Conservation (phyloP, 2,329 filamentous ascomycete genomes). For the Colletotrichum sansevieriae region DNA sequence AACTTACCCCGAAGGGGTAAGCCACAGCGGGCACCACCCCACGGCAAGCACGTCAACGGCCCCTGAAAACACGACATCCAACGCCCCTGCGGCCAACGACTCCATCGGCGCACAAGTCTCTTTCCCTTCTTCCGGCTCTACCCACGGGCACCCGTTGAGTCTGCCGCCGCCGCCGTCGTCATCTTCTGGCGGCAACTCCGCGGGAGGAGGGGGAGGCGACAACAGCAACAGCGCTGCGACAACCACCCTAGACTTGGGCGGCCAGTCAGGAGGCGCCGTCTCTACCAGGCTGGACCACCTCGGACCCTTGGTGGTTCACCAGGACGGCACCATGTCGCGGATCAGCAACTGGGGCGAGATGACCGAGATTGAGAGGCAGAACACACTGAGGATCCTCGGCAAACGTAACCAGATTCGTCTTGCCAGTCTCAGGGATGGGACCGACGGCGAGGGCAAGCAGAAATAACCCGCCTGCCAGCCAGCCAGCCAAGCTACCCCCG, state of each 20-base stretch:
- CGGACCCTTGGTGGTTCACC: slow-evolving; percentile 80
- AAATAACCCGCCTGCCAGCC: too few species aligned
- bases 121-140: slow-evolving; percentile 23
- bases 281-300: slow-evolving; percentile 74
- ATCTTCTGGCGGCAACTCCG: slow-evolving; percentile 8
- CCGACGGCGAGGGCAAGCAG: slow-evolving; percentile 49
- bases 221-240: slow-evolving; percentile 15
- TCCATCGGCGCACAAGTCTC: not conserved
- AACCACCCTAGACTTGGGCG: slow-evolving; percentile 51
- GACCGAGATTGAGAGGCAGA: slow-evolving; percentile 75
- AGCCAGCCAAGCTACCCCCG: too few species aligned
- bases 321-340: slow-evolving; percentile 77
- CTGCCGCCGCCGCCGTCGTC: slow-evolving; percentile 29
- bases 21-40: slow-evolving; percentile 38
- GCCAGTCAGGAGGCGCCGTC: slow-evolving; percentile 43
- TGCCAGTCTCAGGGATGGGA: slow-evolving; percentile 58
- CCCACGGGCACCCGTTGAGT: slow-evolving; percentile 38
- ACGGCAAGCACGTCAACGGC: slow-evolving; percentile 41
- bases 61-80: slow-evolving; percentile 39
- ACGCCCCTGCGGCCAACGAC: slow-evolving; percentile 13
- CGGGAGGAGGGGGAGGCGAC: not conserved
- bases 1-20: not conserved
- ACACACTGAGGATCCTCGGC: slow-evolving; percentile 75
- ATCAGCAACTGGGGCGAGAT: slow-evolving; percentile 82
- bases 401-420: slow-evolving; percentile 76